A percentile compares a stretch with the other conserved stretches of the same genome.
Conservation (phyloP, 2,329 filamentous ascomycete genomes). For the Fusarium coffeatum region DNA sequence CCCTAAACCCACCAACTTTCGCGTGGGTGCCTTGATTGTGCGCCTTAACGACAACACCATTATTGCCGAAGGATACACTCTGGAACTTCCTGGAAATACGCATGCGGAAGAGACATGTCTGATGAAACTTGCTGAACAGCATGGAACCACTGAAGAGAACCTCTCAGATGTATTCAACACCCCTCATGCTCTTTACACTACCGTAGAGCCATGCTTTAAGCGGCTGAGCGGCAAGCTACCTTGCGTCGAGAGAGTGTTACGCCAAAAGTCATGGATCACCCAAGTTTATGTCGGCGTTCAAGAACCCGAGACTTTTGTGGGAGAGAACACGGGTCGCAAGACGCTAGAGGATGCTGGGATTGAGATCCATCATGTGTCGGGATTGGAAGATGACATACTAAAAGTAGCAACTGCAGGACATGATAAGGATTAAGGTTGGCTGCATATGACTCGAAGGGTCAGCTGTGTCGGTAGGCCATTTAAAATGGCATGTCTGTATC, state of each 20-base stretch:
- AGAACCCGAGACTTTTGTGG: slow-evolving; percentile 92
- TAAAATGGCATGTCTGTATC: background rate
- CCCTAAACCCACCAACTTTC: slow-evolving; percentile 90
- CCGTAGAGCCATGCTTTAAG: slow-evolving; percentile 86
- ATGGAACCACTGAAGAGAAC: slow-evolving; percentile 63
- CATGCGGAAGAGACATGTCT: slow-evolving; percentile 96
- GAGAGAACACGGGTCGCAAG: slow-evolving; percentile 78
- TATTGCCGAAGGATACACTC: slow-evolving; percentile 86
- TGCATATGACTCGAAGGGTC: too few relatives aligned
- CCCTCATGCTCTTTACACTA: slow-evolving; percentile 78
- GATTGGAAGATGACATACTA: slow-evolving; percentile 84
- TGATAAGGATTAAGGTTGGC: slow-evolving; percentile 26
- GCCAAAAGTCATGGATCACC: slow-evolving; percentile 69
- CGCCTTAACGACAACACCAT: slow-evolving; percentile 67
- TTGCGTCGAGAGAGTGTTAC: slow-evolving; percentile 83
- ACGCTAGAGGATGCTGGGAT: slow-evolving; percentile 80
- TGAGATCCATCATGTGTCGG: slow-evolving; percentile 76
- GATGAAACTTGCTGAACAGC: slow-evolving; percentile 71
- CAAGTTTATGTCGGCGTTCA: slow-evolving; percentile 88
- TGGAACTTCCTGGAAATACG: slow-evolving; percentile 92
- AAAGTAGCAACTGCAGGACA: slow-evolving; percentile 87
- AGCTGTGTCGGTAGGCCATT: background rate
- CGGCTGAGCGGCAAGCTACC: slow-evolving; percentile 79
- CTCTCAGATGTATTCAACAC: slow-evolving; percentile 57
- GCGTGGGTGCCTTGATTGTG: slow-evolving; percentile 91